Base-by-base conservation (phyloP, 2,329 filamentous ascomycete species). In the Xylaria sp. region DNA sequence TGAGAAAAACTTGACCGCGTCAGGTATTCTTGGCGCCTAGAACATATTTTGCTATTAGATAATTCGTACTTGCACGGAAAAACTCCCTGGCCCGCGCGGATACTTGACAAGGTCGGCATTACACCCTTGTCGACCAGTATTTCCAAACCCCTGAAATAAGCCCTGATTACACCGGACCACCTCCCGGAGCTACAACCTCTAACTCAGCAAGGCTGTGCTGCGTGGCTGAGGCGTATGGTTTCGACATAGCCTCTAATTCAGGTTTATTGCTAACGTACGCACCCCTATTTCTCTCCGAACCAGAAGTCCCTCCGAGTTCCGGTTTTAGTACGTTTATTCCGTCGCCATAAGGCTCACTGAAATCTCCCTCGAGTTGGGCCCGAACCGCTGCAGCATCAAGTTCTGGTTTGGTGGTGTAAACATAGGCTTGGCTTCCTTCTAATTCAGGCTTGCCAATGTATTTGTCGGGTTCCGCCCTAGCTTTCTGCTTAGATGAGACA, bases 251-350 rank as follows among this genome's bases (percentile, higher is more conserved):
- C 23, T 53, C 62, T 11, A 65, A 17, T 49, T 65, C 62, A 17
- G 62, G 10, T 26, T 59, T 65, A 7, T 51, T 65, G 33, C 23
- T 44, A 5, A 59, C 36, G 38, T 33, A 53, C 1, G 5, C 54
- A 3, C 62, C 62, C 46, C 44, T 59, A 53, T 59, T 59, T 28
- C 23, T 36, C n/a, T 59, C 62, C 4, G 54, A 28, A 13, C 62
- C 62, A 4, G 5, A 1, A 9, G 54, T 53, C 13, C 62, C 62
- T 20, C 53, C 46, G 15, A 65, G 62, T 46, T 65, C 62, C 2
- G 62, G 44, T 42, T 65, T 65, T 17, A 33, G 5, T 7, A 53
- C 10, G 36, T 53, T 26, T 31, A 65, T 44, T 2, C 40, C 51
- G 4, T 57, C 40, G 2, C 40, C 61, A n/a, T 56, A 7, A 20